Evolutionary conservation across 2,329 filamentous ascomycete species (phyloP), one percentile per base, ranked within the genome.

Genomic region (Penicillium sclerotigenum): DNA sequence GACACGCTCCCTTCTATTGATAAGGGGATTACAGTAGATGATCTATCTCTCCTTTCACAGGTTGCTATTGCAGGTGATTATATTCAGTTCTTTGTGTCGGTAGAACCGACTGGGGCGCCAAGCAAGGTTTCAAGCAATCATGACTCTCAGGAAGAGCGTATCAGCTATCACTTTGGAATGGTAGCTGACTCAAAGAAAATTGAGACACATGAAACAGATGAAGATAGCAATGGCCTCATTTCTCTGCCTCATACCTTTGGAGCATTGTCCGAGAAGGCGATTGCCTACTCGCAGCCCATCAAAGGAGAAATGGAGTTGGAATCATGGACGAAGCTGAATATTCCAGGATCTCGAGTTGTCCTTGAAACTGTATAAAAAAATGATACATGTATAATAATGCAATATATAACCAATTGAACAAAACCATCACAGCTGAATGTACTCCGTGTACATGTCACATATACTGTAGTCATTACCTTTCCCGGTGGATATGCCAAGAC

Each of bases 61-160:
- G 67, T 71, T 20, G 73, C 73, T 47, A 65, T 64, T 34, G 52
- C 65, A 24, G 74, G 74, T 6, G 73, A 77, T 59, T 71, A 71
- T 34, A 66, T 77, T 36, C 73, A 77, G 51, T 77, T 77, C 48
- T 75, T 75, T 54, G 73, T 73, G 29, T 69, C 72, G 16, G 59
- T 69, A n/a, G 66, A 68, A 29, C 59, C 67, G 34, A 48, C 52
- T 11, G 24, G 49, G 18, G 5, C 28, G 4, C 45, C 55, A 16
- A 28, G 42, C 4, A 37, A 40, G 10, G 22, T 22, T 18, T 34
- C 52, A 22, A 34, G 28, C 8, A 24, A 47, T 24, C 13, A 34
- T 8, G 41, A 45, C 16, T 22, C 46, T 5, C 31, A 45, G 11
- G 51, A 57, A 51, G 58, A 49, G 18, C 22, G 50, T 40, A 53